Conservation (phyloP, 495 filamentous ascomycete species). For the Penicillium verhagenii region DNA sequence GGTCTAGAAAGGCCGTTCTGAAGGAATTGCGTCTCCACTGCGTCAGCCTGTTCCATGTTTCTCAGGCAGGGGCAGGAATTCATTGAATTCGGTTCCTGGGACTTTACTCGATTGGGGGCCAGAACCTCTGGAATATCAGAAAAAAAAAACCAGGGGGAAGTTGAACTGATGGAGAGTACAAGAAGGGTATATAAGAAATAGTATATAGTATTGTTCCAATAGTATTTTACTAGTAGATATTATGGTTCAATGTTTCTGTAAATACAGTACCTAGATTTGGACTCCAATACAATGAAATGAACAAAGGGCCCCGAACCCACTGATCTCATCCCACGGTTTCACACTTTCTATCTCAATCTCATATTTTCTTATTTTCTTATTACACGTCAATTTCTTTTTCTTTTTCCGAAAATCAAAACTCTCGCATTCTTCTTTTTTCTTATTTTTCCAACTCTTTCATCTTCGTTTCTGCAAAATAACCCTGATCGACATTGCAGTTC, state of each 20-base stretch:
- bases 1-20: constrained; percentile 31
- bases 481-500: constrained; percentile 15
- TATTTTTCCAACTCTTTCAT: not conserved
- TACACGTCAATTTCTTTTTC: constrained; percentile 1
- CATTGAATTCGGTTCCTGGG: constrained; percentile 12
- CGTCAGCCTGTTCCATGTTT: constrained; percentile 25
- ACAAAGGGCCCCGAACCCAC: constrained; percentile 9
- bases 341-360: not conserved
- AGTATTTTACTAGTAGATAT: no score
- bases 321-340: constrained; percentile 10
- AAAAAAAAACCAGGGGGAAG: no score
- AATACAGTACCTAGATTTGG: not conserved
- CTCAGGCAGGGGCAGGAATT: not conserved
- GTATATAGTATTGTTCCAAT: no score
- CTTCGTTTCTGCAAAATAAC: not conserved
- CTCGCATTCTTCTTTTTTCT: not conserved
- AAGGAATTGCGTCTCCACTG: constrained; percentile 29
- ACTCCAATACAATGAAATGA: not conserved
- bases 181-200: no score
- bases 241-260: no score
- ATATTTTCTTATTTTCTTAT: not conserved
- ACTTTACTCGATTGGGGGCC: not conserved
- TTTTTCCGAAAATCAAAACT: not conserved
- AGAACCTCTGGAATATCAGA: no score
- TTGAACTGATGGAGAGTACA: no score